phyloP scores from a whole-genome alignment of 78 protist species.

The Pigoraptor vietnamica region DNA sequence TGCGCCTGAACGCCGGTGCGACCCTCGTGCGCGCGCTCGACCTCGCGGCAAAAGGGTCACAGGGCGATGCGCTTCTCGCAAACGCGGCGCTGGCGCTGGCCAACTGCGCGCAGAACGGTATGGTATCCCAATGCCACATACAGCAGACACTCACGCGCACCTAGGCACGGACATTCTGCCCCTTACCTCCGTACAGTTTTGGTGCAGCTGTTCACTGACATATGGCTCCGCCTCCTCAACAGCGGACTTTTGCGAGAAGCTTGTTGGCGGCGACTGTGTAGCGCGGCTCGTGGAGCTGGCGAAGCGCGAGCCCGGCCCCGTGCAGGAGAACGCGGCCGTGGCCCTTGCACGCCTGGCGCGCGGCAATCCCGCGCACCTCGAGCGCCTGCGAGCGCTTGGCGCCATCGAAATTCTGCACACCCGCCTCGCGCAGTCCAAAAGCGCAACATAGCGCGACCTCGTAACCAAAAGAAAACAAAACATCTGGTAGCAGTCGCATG shows the following conservation, averaged over 20 bases:
- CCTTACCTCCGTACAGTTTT: too few species aligned
- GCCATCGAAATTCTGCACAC: background rate
- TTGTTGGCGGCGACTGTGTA: background rate
- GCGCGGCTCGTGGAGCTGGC: background rate
- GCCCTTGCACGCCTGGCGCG: background rate
- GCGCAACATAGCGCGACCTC: too few species aligned
- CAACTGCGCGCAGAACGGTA: background rate
- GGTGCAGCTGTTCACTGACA: too few species aligned
- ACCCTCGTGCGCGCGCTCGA: background rate
- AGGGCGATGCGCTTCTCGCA: background rate
- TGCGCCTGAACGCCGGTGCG: background rate
- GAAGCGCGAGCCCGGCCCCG: background rate
- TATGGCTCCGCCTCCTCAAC: background rate
- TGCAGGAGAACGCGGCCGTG: background rate
- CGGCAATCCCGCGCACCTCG: background rate
- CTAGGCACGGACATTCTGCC: too few species aligned
- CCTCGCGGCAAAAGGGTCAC: background rate
- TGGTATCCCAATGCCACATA: background rate
- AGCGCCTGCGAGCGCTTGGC: background rate
- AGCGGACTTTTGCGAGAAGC: background rate
- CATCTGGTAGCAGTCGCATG: too few species aligned
- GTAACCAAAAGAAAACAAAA: too few species aligned
- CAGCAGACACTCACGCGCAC: too few species aligned
- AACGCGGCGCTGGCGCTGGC: background rate
- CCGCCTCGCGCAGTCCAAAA: background rate